phyloP scores from a whole-genome alignment of 495 filamentous ascomycete species.

The Penicillium diatomitis region DNA sequence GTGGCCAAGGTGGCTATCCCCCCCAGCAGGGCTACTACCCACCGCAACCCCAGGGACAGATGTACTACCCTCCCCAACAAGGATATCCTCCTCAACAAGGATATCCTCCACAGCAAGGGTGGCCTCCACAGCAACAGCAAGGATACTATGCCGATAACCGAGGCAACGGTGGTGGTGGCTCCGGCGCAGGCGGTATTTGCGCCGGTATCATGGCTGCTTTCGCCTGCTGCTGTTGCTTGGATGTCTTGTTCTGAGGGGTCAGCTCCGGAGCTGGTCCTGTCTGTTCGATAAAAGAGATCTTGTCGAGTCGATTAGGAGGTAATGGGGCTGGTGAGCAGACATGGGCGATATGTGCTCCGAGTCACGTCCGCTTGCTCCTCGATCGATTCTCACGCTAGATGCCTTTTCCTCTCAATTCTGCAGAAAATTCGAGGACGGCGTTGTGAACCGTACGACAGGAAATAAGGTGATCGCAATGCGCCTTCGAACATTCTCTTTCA shows the following conservation, averaged over 20 bases:
- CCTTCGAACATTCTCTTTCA: background rate
- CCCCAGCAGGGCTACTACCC: slow-evolving; percentile 17
- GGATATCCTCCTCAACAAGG: slow-evolving; percentile 30
- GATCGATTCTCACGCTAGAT: too few relatives aligned
- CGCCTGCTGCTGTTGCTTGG: slow-evolving; percentile 48
- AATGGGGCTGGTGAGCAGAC: background rate
- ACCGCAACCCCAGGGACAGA: slow-evolving; percentile 23
- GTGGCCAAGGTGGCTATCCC: slow-evolving; percentile 18
- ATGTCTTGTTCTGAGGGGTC: slow-evolving; percentile 38
- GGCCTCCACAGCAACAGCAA: slow-evolving; percentile 23
- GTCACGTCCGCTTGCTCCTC: background rate
- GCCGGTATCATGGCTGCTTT: slow-evolving; percentile 40
- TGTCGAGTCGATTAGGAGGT: background rate
- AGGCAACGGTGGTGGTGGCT: slow-evolving; percentile 13
- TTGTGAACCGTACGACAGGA: too few relatives aligned
- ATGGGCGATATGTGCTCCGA: background rate
- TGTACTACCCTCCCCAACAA: slow-evolving; percentile 38
- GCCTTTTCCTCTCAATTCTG: too few relatives aligned
- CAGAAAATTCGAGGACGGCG: too few relatives aligned
- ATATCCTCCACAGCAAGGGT: slow-evolving; percentile 30
- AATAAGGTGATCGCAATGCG: background rate
- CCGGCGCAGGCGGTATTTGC: slow-evolving; percentile 32
- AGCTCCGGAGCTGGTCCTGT: too few relatives aligned
- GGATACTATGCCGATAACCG: slow-evolving; percentile 33
- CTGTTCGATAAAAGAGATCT: background rate